phyloP scores from a whole-genome alignment of 2,329 filamentous ascomycete genomes.

The Verticillium tricorpus region DNA sequence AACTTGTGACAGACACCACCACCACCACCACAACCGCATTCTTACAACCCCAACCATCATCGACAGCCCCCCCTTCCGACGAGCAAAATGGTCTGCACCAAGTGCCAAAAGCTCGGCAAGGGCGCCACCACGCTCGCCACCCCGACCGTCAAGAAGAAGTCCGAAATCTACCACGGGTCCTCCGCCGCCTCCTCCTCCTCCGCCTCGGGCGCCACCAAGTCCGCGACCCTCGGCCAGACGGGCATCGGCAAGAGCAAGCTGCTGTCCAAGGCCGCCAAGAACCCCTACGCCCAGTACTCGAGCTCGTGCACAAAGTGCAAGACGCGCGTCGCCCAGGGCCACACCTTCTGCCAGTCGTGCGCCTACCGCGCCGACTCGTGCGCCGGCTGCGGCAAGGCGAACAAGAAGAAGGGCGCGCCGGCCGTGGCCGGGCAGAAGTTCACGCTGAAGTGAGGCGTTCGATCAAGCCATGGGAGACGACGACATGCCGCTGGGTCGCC shows the following conservation, averaged over 20 bases:
- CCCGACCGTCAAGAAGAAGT: conserved; percentile 62
- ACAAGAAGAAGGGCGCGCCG: conserved; percentile 45
- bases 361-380: conserved; percentile 59
- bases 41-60: background rate
- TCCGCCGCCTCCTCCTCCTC: conserved; percentile 31
- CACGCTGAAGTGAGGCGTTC: conserved; percentile 47
- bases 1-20: background rate
- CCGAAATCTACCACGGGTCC: conserved; percentile 62
- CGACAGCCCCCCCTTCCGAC: background rate
- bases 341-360: conserved; percentile 57
- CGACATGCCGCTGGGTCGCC: too few relatives aligned
- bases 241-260: conserved; percentile 64
- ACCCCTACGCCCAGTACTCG: conserved; percentile 60
- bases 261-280: conserved; percentile 59
- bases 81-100: conserved; percentile 55
- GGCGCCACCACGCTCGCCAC: conserved; percentile 55
- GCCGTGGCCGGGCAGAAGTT: conserved; percentile 58
- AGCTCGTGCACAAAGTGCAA: conserved; percentile 59
- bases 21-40: background rate
- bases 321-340: conserved; percentile 57
- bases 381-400: conserved; percentile 59
- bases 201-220: conserved; percentile 29
- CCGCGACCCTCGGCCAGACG: conserved; percentile 51
- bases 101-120: conserved; percentile 58
- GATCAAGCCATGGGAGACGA: too few relatives aligned